Base-by-base conservation (phyloP, 768 basidiomycete species). In the Amanita jacksonii region DNA sequence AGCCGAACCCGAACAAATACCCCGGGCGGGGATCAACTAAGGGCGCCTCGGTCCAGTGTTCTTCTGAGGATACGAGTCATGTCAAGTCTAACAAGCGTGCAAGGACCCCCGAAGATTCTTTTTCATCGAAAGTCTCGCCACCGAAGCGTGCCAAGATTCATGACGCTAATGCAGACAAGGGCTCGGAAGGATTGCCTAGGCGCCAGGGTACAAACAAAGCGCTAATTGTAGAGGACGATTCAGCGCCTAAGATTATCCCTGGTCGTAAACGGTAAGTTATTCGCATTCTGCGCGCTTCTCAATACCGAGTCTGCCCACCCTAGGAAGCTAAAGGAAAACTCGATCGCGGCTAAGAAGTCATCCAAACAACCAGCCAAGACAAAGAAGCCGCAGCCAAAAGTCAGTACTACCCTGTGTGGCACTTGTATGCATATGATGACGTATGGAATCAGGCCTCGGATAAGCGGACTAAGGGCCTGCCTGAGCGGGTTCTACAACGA, bases 401-500 rank as follows among this genome's bases (percentile, higher is more conserved):
- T 46, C 27, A 38, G 38, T 24, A n/a, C 20, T 25, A 27, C n/a
- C 18, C 33, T 4, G 24, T 9, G 23, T 28, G 16, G 8, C 5
- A 24, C 8, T 15, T 33, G 6, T 20, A n/a, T 23, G 19, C 18
- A 27, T 8, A 25, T 7, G 23, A 3, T 28, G 34, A 39, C n/a
- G n/a, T n/a, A n/a, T n/a, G 38, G 40, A 30, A 15, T 8, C 37
- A 46, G 20, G 28, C n/a, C 5, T 19, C 47, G 25, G 31, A 25
- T 24, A 35, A 48, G 8, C 25, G 38, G 5, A 38, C 43, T 10
- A 62, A 55, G 49, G 67, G 68, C 5, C 68, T 64, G 1, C 69
- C 69, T 0, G 65, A 51, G 16, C 60, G 64, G 19, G 61, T 70
- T 2, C 58, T 70, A 6, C 59, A 60, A 30, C 61, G 66, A 39